Evolutionary conservation across 371 early-diverging fungal species (phyloP), one percentile per base, ranked within the genome.

Genomic region (Rhizomucor miehei): DNA sequence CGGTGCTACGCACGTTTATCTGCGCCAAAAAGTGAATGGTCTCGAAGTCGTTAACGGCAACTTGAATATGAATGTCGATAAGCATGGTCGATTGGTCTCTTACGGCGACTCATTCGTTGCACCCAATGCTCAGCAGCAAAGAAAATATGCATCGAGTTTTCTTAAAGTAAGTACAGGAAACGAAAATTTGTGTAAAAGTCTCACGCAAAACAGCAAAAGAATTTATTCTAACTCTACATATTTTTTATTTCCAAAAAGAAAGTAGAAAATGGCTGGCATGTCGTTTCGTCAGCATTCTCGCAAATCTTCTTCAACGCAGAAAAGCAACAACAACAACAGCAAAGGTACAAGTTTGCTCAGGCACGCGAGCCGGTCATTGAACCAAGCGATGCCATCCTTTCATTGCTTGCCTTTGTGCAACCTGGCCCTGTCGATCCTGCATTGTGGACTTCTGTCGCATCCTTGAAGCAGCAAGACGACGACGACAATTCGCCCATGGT

Each of bases 1-100:
- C 35, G 90, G 90, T 6, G 81, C 90, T 5, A 89, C 92, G 3
- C 93, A 93, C 53, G 84, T 92, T 20, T 87, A 92, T 57, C 60
- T 91, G n/a, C 77, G 82, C 52, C 94, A 93, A 63, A 64, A 73
- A 10, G 73, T 89, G 43, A 64, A 87, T 57, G 91, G 90, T 5
- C 63, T 89, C 1, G 87, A 88, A 59, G 89, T 93, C 8, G 69
- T 83, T 46, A 94, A 93, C 62, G 91, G 86, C 38, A 84, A 87
- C 54, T 85, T 89, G 59, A 92, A 92, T 62, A 73, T 94, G 65
- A 90, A 93, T 57, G 68, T 93, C 20, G 87, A 90, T 66, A 60
- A 63, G 43, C 39, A 73, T 48, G 92, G 93, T 37, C 66, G 77
- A 36, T 67, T 94, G 45, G 71, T 92, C 29, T 82, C 88, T 6